Conservation (phyloP, 2,329 filamentous ascomycete species). For the Ilyonectria destructans region DNA sequence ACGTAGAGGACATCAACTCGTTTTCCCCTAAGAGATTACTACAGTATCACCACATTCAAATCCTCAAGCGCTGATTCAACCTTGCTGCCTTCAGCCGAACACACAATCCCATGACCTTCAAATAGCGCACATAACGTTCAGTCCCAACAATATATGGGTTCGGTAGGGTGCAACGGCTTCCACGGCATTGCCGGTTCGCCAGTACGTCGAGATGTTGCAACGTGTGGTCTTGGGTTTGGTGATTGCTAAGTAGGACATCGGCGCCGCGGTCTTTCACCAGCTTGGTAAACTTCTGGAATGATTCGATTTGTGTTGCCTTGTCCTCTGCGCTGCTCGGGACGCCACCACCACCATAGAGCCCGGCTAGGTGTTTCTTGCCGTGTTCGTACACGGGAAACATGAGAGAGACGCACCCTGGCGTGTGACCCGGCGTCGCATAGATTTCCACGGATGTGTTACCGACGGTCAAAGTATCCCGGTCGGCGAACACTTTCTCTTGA, state of each 20-base stretch:
- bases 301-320: slow-evolving; percentile 42
- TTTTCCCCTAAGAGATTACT: not conserved
- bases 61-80: slow-evolving; percentile 11
- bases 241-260: slow-evolving; percentile 43
- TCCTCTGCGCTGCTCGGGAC: slow-evolving; percentile 35
- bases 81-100: slow-evolving; percentile 29
- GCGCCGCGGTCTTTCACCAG: slow-evolving; percentile 31
- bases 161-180: slow-evolving; percentile 20
- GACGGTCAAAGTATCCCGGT: slow-evolving; percentile 40
- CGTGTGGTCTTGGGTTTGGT: slow-evolving; percentile 45
- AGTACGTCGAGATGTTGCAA: slow-evolving; percentile 39
- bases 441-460: slow-evolving; percentile 41
- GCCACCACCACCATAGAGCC: slow-evolving; percentile 46
- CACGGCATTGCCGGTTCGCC: slow-evolving; percentile 28
- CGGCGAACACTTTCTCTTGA: slow-evolving; percentile 26
- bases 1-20: too few relatives aligned
- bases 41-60: not conserved
- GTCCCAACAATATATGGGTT: slow-evolving; percentile 39
- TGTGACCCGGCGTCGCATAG: slow-evolving; percentile 46
- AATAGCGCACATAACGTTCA: slow-evolving; percentile 32
- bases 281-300: slow-evolving; percentile 34
- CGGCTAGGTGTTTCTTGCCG: slow-evolving; percentile 41
- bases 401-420: slow-evolving; percentile 43
- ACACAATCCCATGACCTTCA: slow-evolving; percentile 37
- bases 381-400: slow-evolving; percentile 42